Conservation (phyloP, 129 eudicot species). For the Silybum marianum region DNA sequence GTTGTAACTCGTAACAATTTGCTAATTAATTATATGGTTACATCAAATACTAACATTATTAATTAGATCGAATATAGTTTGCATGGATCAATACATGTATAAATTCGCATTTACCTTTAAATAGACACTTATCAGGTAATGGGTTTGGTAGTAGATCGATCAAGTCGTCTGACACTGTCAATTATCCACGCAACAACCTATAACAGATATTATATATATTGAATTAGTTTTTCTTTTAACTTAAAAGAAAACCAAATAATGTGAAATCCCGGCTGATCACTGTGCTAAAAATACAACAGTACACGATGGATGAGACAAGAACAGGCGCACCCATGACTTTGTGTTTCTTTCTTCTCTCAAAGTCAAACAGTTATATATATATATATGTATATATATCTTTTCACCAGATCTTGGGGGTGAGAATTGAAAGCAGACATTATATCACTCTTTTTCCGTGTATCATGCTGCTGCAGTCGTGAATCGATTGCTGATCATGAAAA, state of each 20-base stretch:
- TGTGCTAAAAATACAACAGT: conserved; percentile 9
- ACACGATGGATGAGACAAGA: conserved; percentile 18
- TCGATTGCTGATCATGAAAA: neutral
- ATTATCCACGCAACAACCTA: no score
- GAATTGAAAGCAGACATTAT: neutral
- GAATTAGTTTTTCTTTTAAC: neutral
- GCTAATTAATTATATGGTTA: no score
- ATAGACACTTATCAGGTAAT: no score
- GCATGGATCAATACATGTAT: no score
- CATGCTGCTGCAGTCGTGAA: neutral
- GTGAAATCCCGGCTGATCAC: conserved; percentile 10
- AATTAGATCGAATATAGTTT: no score
- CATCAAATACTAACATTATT: no score
- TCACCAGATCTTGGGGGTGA: conserved; percentile 32
- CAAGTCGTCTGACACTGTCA: no score
- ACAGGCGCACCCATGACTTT: conserved; percentile 13
- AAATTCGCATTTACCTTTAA: no score
- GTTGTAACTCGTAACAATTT: no score
- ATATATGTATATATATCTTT: conserved; percentile 11
- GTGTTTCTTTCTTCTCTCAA: conserved; percentile 14
- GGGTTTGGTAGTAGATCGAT: no score
- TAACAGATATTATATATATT: neutral
- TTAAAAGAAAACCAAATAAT: neutral
- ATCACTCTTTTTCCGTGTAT: neutral
- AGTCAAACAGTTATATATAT: neutral